A percentile compares a stretch with the other conserved stretches of the same genome.
Conservation (phyloP, 495 filamentous ascomycete genomes). For the Talaromyces proteolyticus region DNA sequence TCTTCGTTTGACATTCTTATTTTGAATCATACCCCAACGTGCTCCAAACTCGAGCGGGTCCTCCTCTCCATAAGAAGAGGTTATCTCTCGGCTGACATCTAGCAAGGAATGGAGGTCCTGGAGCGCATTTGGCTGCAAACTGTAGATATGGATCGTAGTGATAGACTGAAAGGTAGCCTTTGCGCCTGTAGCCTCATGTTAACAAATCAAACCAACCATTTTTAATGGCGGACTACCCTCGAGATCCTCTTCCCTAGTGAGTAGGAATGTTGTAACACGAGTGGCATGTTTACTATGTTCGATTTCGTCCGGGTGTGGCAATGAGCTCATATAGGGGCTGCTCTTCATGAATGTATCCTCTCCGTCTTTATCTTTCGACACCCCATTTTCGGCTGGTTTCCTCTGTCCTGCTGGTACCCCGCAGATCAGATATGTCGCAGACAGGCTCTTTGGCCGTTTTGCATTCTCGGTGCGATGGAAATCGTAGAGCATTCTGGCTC, state of each 20-base stretch:
- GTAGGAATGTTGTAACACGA: conserved; percentile 52
- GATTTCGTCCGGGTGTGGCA: conserved; percentile 41
- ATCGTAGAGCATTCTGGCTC: conserved; percentile 77
- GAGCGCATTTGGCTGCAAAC: conserved; percentile 62
- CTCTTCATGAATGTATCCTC: conserved; percentile 73
- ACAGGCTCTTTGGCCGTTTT: conserved; percentile 64
- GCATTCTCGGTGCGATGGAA: conserved; percentile 76
- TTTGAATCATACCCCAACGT: conserved; percentile 66
- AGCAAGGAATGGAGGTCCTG: conserved; percentile 74
- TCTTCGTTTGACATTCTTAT: conserved; percentile 44
- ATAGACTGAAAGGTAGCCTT: conserved; percentile 65
- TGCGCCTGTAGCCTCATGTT: conserved; percentile 42
- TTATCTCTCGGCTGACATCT: conserved; percentile 57
- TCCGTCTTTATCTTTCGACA: conserved; percentile 27
- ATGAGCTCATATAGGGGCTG: conserved; percentile 58
- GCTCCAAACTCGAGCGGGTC: conserved; percentile 56
- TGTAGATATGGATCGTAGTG: conserved; percentile 80
- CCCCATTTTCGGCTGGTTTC: conserved; percentile 24
- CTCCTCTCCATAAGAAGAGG: conserved; percentile 46
- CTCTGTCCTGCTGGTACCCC: conserved; percentile 46
- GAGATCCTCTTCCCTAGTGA: conserved; percentile 76
- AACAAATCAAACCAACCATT: conserved; percentile 8
- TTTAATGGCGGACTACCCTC: conserved; percentile 44
- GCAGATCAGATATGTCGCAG: conserved; percentile 83
- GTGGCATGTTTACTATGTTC: conserved; percentile 20